Evolutionary conservation across 2,329 filamentous ascomycete species (phyloP).

Genomic region (Capronia coronata): DNA sequence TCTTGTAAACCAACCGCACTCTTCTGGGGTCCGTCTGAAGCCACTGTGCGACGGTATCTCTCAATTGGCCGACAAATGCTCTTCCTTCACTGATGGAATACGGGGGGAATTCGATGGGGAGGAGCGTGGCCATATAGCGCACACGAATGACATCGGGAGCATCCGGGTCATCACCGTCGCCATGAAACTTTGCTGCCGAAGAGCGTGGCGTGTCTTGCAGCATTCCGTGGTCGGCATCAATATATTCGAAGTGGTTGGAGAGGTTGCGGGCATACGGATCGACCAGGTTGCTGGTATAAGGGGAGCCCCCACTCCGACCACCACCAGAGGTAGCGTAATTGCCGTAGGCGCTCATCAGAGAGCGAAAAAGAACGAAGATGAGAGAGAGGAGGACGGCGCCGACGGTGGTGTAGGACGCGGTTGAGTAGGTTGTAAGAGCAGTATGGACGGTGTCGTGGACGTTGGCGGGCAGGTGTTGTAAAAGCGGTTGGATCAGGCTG

Average conservation of each 20-base stretch:
- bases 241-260: constrained; percentile 26
- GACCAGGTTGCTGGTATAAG: constrained; percentile 20
- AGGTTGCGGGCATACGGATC: constrained; percentile 20
- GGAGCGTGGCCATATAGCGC: constrained; percentile 38
- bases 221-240: constrained; percentile 24
- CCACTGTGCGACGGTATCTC: constrained; percentile 36
- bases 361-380: constrained; percentile 25
- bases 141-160: constrained; percentile 42
- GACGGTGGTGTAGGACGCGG: constrained; percentile 28
- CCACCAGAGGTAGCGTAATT: constrained; percentile 18
- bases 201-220: constrained; percentile 19
- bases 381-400: constrained; percentile 26
- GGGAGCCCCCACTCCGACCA: constrained; percentile 21
- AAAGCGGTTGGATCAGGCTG: constrained; percentile 17
- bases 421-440: constrained; percentile 19
- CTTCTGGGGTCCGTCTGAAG: constrained; percentile 35
- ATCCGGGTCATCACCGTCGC: constrained; percentile 30
- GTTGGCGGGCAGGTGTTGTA: constrained; percentile 14
- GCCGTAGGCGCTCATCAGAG: constrained; percentile 28
- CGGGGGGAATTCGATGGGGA: constrained; percentile 41
- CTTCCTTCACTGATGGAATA: constrained; percentile 44
- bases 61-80: constrained; percentile 39
- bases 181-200: constrained; percentile 8
- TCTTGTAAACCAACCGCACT: constrained; percentile 44
- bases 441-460: constrained; percentile 15